A percentile compares a stretch with the other conserved stretches of the same genome.
Evolutionary conservation across 2,329 filamentous ascomycete genomes (phyloP).

Genomic region (Teratosphaeria destructans): DNA sequence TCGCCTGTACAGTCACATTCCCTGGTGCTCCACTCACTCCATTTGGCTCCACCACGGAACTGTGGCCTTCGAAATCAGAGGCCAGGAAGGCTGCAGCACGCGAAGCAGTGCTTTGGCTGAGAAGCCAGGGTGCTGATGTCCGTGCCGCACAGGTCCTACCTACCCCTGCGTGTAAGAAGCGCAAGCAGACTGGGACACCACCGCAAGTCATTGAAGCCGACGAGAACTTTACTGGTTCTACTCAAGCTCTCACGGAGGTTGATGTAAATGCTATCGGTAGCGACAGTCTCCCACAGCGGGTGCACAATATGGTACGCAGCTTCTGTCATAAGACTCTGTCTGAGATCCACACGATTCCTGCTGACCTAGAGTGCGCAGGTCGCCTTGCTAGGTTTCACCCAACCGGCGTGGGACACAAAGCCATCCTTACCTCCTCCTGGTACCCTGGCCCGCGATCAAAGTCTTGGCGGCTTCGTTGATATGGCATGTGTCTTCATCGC

Average conservation of each 20-base stretch:
- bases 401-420: conserved; percentile 11
- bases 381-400: neutral
- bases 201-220: neutral
- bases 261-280: neutral
- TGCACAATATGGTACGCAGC: conserved; percentile 11
- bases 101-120: conserved; percentile 32
- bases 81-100: conserved; percentile 33
- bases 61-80: conserved; percentile 31
- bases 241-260: conserved; percentile 5
- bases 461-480: conserved; percentile 20
- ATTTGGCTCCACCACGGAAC: conserved; percentile 27
- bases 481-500: conserved; percentile 26
- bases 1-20: conserved; percentile 12
- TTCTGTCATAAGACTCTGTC: conserved; percentile 9
- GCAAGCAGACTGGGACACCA: conserved; percentile 3
- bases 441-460: conserved; percentile 1
- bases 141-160: conserved; percentile 9
- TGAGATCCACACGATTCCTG: neutral
- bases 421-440: conserved; percentile 1
- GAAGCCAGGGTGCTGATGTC: conserved; percentile 17
- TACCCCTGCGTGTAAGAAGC: conserved; percentile 4
- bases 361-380: neutral
- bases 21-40: conserved; percentile 11
- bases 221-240: conserved; percentile 4
- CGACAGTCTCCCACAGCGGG: conserved; percentile 7